Evolutionary conservation across 352 stramenopile species (phyloP), one percentile per base, ranked within the genome.

Genomic region (Globisporangium cederbergense): DNA sequence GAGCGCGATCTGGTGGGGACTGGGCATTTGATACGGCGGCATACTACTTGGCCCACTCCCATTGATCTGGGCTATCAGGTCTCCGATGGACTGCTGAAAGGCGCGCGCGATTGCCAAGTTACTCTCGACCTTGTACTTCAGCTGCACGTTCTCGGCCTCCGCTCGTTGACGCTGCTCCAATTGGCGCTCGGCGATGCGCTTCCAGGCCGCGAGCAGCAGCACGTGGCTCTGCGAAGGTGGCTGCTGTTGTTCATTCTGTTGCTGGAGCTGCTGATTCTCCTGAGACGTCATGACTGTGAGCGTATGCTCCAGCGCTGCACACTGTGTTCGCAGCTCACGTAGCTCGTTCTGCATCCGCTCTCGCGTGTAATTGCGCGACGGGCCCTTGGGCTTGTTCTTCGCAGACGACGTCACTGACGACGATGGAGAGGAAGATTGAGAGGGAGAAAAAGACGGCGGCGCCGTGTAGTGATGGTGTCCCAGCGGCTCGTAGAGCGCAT

Each of bases 141-240:
- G 34, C 22, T 46, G 53, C 14, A 10, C n/a, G 34, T 22, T 59
- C 10, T 59, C 53, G 7, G 28, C 4, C 9, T 59, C 53, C 7
- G 53, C 34, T 18, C 22, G 53, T 20, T 9, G 10, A 5, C 53
- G 34, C 34, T 47, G 53, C 10, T 30, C n/a, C 32, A 47, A n/a
- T 20, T 59, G 53, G 18, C 53, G 34, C 38, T 59, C 32, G 16
- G 53, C 34, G 22, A 59, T 47, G 49, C 14, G 25, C 20, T 55
- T 32, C 49, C 49, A 55, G 49, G 49, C 36, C 25, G 25, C 30
- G 49, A 36, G 49, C 22, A 38, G 13, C 25, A 55, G 22, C 49
- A 55, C 4, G 1, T 20, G 25, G 11, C 49, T 55, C 22, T 55
- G n/a, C 20, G 46, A 52, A 11, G 46, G 49, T 18, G 28, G 49